Base-by-base conservation (phyloP, 768 basidiomycete species). In the Suillus plorans region DNA sequence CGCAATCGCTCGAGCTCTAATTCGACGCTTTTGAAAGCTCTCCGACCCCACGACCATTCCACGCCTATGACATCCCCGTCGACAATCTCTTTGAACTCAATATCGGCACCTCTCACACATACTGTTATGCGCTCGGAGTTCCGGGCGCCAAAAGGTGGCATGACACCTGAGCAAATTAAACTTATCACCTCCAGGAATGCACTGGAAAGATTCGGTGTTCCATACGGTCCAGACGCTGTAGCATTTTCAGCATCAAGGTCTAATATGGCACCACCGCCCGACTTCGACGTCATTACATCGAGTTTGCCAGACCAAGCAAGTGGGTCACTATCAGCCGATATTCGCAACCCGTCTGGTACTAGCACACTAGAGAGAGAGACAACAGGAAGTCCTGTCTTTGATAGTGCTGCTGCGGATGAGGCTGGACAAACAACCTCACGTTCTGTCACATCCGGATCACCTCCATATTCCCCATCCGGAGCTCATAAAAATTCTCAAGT, bases 91-190 rank as follows among this genome's bases (percentile, higher is more conserved):
- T 79, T 92, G 42, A 80, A 86, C 67, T 90, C 85, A 12, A 94
- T 94, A 64, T 92, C 90, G 6, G 72, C 89, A 5, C 92, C 92
- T 8, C 83, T 94, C 10, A 82, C 87, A 7, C 90, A 94, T 72
- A 94, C 92, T 13, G 78, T 84, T 34, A 79, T 84, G 25, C 86
- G 89, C 28, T 88, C 91, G 2, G 88, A 89, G 71, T 90, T 92
- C 66, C 83, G 83, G 20, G 90, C 86, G 63, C 84, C 84, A 25
- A 74, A 74, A 58, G 72, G 77, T 5, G 84, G 85, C 0, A 77
- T 82, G 16, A 85, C 84, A 8, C 73, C 82, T 0, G 84, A 85
- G 49, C 84, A 85, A 68, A 75, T 94, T 64, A 88, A 83, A 71
- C 78, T 92, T 63, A 89, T 94, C 63, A 86, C 88, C 50, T 87